Conservation (phyloP, 164 flowering plant species). For the Vitis amurensis region DNA sequence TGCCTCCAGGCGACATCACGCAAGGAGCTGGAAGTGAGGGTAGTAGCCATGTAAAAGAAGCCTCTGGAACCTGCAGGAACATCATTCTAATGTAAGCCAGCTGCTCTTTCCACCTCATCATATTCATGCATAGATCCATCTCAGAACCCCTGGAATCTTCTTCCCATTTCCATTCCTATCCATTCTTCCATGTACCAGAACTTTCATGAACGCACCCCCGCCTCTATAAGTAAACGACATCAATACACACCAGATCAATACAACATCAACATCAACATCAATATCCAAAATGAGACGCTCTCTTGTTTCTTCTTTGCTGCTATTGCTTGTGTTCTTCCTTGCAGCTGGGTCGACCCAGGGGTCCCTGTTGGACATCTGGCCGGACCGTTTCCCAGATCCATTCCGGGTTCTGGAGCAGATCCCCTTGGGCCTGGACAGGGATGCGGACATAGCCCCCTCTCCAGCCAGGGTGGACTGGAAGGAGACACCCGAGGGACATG, state of each 20-base stretch:
- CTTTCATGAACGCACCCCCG: neutral
- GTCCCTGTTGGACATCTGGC: constrained; percentile 18
- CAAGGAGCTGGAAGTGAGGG: neutral
- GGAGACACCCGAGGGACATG: constrained; percentile 44
- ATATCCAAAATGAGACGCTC: too few relatives aligned
- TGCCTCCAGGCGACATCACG: too few relatives aligned
- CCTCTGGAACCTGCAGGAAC: constrained; percentile 8
- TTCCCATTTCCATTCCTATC: neutral
- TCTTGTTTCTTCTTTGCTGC: constrained; percentile 8
- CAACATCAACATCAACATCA: too few relatives aligned
- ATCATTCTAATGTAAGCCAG: neutral
- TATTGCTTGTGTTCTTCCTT: neutral
- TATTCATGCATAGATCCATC: too few relatives aligned
- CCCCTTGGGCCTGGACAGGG: constrained; percentile 31
- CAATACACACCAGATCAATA: too few relatives aligned
- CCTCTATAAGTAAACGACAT: too few relatives aligned
- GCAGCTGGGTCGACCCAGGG: constrained; percentile 6
- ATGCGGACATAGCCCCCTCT: constrained; percentile 19
- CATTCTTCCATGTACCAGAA: neutral
- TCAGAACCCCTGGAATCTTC: constrained; percentile 7
- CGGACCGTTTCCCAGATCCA: constrained; percentile 29
- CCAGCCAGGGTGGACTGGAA: constrained; percentile 53
- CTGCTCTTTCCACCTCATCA: too few relatives aligned
- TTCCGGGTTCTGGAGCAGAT: constrained; percentile 44
- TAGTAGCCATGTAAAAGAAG: neutral